These are phyloP conservation scores for Lachancea thermotolerans DNA, from an alignment of 805 yeast genomes.

Conservation along the genomic window DNA sequence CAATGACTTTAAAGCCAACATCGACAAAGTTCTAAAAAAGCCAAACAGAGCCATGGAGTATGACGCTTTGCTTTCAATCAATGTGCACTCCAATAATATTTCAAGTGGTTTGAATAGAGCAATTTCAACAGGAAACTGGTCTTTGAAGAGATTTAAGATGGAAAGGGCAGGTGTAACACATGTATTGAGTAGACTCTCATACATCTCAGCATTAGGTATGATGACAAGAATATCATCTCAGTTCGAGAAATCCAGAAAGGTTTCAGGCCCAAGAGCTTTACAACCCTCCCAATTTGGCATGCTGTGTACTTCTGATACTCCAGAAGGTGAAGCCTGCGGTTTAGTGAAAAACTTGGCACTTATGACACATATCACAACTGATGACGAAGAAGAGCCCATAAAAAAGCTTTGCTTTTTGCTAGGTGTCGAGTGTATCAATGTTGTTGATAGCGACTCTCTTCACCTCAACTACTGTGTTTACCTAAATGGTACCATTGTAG, in stretches of 20 bases:
- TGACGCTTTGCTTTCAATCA: conserved; percentile 84
- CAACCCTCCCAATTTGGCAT: conserved; percentile 99
- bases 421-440: conserved; percentile 83
- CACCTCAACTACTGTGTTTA: conserved; percentile 80
- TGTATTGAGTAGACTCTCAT: conserved; percentile 83
- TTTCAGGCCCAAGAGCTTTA: conserved; percentile 96
- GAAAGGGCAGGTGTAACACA: conserved; percentile 99
- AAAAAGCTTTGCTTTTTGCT: conserved; percentile 65
- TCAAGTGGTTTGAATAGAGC: conserved; percentile 94
- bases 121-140: conserved; percentile 98
- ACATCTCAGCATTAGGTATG: conserved; percentile 95
- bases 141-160: conserved; percentile 97
- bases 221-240: conserved; percentile 99
- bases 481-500: conserved; percentile 90
- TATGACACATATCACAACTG: conserved; percentile 98
- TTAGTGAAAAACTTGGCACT: conserved; percentile 92
- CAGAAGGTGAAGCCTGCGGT: conserved; percentile 99
- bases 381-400: conserved; percentile 91
- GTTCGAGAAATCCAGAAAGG: conserved; percentile 95
- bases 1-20: conserved; percentile 86
- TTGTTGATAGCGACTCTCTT: conserved; percentile 75
- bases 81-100: conserved; percentile 86
- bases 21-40: conserved; percentile 87
- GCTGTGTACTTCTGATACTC: conserved; percentile 98
- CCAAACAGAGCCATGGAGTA: conserved; percentile 94